phyloP scores from a whole-genome alignment of 169 alveolate genomes.

The Amoebophrya sp. region DNA sequence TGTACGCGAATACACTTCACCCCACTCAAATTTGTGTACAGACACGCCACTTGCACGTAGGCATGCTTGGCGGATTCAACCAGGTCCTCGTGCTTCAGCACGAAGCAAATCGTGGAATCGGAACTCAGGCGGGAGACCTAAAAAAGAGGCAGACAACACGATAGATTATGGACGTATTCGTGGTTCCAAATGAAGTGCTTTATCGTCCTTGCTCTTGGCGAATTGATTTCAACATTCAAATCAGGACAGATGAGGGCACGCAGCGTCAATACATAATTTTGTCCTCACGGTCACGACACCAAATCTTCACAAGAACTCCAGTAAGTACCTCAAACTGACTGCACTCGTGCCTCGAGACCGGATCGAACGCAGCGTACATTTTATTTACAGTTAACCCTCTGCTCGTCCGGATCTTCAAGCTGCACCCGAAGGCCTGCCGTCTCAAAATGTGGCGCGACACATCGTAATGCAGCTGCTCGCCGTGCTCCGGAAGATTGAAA shows the following conservation, averaged over 20 bases:
- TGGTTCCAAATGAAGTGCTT: too few relatives aligned
- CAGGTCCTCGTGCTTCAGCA: conserved; percentile 14
- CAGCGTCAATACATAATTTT: too few relatives aligned
- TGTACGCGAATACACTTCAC: not conserved
- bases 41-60: not conserved
- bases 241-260: too few relatives aligned
- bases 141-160: too few relatives aligned
- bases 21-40: not conserved
- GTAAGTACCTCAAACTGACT: conserved; percentile 15
- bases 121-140: not conserved
- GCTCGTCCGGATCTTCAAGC: not conserved
- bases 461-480: conserved; percentile 2
- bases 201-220: too few relatives aligned
- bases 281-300: too few relatives aligned
- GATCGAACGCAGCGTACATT: not conserved
- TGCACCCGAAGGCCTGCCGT: not conserved
- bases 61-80: not conserved
- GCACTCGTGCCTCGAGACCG: not conserved
- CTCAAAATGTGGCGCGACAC: not conserved
- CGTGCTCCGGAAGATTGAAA: not conserved
- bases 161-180: too few relatives aligned
- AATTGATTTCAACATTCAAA: too few relatives aligned
- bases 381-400: not conserved
- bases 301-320: too few relatives aligned
- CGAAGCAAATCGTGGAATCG: not conserved